These are phyloP conservation scores for Vanrija sp. DNA, from an alignment of 1,284 basidiomycete genomes.

Conservation along the genomic window DNA sequence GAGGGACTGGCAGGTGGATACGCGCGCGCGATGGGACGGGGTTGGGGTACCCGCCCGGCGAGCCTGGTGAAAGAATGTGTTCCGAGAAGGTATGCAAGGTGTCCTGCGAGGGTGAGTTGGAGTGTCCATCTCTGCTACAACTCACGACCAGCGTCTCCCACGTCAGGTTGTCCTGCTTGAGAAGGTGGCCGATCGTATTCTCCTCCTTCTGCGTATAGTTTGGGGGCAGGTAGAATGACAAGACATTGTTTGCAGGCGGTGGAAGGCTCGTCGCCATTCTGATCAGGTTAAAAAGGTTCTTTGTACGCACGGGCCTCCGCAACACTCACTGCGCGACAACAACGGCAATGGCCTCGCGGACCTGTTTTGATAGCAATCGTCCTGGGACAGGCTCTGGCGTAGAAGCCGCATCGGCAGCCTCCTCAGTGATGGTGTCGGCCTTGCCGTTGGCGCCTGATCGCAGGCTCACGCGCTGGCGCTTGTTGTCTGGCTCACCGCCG, in stretches of 20 bases:
- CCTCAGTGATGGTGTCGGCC: slow-evolving; percentile 1
- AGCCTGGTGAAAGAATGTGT: slow-evolving; percentile 37
- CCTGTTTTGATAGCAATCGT: slow-evolving; percentile 19
- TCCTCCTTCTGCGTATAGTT: slow-evolving; percentile 35
- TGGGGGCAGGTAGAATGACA: slow-evolving; percentile 37
- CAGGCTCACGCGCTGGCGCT: slow-evolving; percentile 7
- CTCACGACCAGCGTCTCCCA: slow-evolving; percentile 40
- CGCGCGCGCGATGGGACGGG: slow-evolving; percentile 36
- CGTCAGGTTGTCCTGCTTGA: slow-evolving; percentile 32
- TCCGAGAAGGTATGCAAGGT: slow-evolving; percentile 37
- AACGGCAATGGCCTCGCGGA: slow-evolving; percentile 31
- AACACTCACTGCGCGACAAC: slow-evolving; percentile 35
- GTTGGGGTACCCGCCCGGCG: slow-evolving; percentile 42
- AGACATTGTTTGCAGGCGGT: slow-evolving; percentile 32
- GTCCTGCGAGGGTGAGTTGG: slow-evolving; percentile 19
- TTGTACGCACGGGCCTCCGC: neutral
- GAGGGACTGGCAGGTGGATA: slow-evolving; percentile 36
- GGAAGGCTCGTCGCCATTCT: slow-evolving; percentile 42
- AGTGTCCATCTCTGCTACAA: neutral
- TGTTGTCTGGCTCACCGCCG: slow-evolving; percentile 13
- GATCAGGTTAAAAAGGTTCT: neutral
- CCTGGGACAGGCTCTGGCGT: neutral
- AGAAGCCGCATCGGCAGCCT: neutral
- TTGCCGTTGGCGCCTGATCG: slow-evolving; percentile 2
- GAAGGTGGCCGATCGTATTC: slow-evolving; percentile 39